phyloP scores from a whole-genome alignment of 2,329 filamentous ascomycete genomes.

The Helotiales sp. region DNA sequence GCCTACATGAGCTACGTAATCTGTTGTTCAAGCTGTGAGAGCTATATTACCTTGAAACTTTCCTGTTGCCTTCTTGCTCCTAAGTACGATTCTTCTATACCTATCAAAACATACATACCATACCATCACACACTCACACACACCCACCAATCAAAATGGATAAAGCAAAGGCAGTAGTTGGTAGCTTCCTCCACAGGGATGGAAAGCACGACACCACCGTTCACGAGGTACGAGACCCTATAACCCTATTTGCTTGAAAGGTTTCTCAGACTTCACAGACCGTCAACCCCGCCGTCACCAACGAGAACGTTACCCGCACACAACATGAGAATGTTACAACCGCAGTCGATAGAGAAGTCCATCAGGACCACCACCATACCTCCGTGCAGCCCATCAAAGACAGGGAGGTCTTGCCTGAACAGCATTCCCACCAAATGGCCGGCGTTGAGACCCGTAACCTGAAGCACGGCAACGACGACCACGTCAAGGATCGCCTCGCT shows the following conservation, averaged over 20 bases:
- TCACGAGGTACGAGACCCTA: constrained; percentile 53
- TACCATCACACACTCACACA: too few species aligned
- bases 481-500: constrained; percentile 53
- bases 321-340: constrained; percentile 62
- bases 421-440: constrained; percentile 63
- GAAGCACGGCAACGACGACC: constrained; percentile 61
- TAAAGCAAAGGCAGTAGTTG: constrained; percentile 66
- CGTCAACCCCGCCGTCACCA: constrained; percentile 62
- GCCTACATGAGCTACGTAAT: constrained; percentile 21
- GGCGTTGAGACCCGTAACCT: constrained; percentile 65
- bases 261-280: constrained; percentile 41
- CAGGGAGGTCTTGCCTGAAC: constrained; percentile 60
- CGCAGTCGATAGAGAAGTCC: constrained; percentile 57
- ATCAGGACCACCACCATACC: constrained; percentile 75
- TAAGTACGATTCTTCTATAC: too few species aligned
- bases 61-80: not conserved
- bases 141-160: constrained; percentile 55
- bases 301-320: constrained; percentile 63
- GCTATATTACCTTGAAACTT: constrained; percentile 5
- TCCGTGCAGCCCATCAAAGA: constrained; percentile 68
- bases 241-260: not conserved
- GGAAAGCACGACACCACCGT: constrained; percentile 74
- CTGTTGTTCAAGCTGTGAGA: not conserved
- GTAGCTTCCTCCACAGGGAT: constrained; percentile 62
- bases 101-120: too few species aligned